Evolutionary conservation across 345 rosid genomes (phyloP).

Genomic region (Geranium brycei): DNA sequence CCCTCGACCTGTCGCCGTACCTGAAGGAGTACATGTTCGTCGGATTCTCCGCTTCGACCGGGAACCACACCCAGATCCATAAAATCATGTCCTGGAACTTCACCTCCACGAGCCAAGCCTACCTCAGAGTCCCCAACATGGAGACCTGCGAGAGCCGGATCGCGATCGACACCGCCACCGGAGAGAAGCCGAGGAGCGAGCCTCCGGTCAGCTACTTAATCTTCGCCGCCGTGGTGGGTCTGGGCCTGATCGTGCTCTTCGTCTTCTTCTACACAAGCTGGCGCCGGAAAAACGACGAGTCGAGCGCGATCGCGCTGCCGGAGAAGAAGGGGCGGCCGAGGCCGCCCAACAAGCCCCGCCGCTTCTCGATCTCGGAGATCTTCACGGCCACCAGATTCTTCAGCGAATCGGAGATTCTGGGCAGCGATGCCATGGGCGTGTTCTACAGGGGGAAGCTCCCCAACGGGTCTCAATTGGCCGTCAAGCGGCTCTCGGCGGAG

Average conservation of each 20-base stretch:
- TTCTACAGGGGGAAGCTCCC: constrained; percentile 32
- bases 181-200: constrained; percentile 7
- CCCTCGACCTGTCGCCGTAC: constrained; percentile 31
- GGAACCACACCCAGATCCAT: constrained; percentile 34
- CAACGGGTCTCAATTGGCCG: constrained; percentile 29
- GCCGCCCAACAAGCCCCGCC: constrained; percentile 38
- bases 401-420: constrained; percentile 27
- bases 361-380: constrained; percentile 24
- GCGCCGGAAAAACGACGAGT: constrained; percentile 10
- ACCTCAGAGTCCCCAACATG: constrained; percentile 24
- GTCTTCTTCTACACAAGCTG: constrained; percentile 20
- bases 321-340: constrained; percentile 25
- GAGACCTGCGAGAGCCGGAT: constrained; percentile 32
- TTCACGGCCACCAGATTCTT: constrained; percentile 30
- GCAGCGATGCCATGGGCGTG: constrained; percentile 26
- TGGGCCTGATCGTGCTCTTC: constrained; percentile 17
- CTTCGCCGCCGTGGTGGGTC: constrained; percentile 21
- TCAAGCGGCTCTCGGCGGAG: constrained; percentile 25
- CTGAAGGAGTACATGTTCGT: constrained; percentile 46
- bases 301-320: constrained; percentile 8
- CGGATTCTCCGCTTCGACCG: constrained; percentile 47
- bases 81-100: constrained; percentile 34
- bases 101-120: constrained; percentile 33
- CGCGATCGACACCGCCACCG: background rate
- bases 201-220: constrained; percentile 25